Evolutionary conservation across 345 rosid genomes (phyloP).

Genomic region (Eucalyptus leucophloia): DNA sequence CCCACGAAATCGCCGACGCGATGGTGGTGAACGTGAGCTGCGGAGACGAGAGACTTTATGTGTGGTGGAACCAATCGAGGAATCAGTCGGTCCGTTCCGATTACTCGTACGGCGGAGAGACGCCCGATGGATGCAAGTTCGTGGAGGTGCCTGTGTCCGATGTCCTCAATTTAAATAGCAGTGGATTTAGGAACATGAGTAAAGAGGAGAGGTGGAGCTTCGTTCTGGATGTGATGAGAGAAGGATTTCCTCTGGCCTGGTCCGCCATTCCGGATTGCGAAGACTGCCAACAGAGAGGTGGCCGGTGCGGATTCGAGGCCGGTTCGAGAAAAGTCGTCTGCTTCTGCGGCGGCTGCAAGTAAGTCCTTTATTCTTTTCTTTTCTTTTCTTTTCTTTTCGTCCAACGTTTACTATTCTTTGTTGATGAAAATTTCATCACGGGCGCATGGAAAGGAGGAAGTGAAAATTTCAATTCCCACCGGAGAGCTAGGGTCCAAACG

Average conservation of each 20-base stretch:
- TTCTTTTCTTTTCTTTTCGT: neutral
- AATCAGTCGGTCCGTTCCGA: fast-evolving
- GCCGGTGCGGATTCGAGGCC: constrained; percentile 9
- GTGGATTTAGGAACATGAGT: neutral
- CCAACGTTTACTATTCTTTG: too few relatives aligned
- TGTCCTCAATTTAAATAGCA: neutral
- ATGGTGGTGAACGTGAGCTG: neutral
- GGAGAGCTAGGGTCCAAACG: too few relatives aligned
- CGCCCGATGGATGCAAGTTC: neutral
- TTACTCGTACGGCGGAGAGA: neutral
- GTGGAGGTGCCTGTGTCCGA: constrained; percentile 3
- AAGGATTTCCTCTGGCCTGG: constrained; percentile 19
- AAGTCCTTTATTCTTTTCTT: neutral
- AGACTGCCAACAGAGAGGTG: neutral
- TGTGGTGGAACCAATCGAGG: neutral
- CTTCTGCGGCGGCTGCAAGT: constrained; percentile 2
- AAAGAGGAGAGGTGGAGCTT: neutral
- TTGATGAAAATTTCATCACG: neutral
- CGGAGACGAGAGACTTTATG: neutral
- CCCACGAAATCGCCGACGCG: neutral
- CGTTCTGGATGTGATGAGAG: neutral
- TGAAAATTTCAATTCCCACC: too few relatives aligned
- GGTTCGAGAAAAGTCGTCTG: neutral
- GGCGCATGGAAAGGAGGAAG: too few relatives aligned
- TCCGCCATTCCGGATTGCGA: neutral